Evolutionary conservation across 2,329 filamentous ascomycete species (phyloP).

Genomic region (Bertia moriformis): DNA sequence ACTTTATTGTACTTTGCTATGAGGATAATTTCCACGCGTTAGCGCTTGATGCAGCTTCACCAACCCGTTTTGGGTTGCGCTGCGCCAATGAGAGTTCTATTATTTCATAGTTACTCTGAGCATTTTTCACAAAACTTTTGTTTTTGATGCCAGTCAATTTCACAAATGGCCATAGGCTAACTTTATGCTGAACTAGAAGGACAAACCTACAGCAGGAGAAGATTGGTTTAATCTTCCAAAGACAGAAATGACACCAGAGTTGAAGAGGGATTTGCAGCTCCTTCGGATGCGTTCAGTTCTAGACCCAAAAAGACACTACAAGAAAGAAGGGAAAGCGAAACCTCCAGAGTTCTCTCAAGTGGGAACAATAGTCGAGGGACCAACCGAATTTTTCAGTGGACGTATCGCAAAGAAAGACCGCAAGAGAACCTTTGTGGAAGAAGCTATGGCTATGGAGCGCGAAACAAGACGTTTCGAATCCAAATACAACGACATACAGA

Average conservation of each 20-base stretch:
- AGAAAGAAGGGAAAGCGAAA: conserved; percentile 64
- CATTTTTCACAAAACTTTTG: conserved; percentile 7
- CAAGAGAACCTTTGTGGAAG: conserved; percentile 74
- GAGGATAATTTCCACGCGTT: conserved; percentile 1
- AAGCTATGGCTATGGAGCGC: conserved; percentile 58
- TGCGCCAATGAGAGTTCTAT: conserved; percentile 3
- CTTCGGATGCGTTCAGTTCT: conserved; percentile 78
- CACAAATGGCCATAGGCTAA: too few relatives aligned
- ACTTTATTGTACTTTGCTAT: not conserved
- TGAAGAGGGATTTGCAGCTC: conserved; percentile 80
- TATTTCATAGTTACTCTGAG: conserved; percentile 64
- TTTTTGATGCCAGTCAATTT: not conserved
- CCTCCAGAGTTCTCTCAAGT: conserved; percentile 76
- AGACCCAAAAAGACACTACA: conserved; percentile 81
- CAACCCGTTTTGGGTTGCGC: conserved; percentile 22
- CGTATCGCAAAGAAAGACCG: conserved; percentile 76
- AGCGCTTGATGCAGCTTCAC: conserved; percentile 1
- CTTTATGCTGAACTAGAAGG: not conserved
- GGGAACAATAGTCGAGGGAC: conserved; percentile 75
- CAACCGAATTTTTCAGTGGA: conserved; percentile 72
- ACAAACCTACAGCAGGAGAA: conserved; percentile 49
- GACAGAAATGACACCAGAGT: conserved; percentile 68
- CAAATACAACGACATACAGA: conserved; percentile 78
- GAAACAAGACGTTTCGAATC: conserved; percentile 61
- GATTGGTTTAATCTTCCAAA: conserved; percentile 81